Evolutionary conservation across 495 filamentous ascomycete species (phyloP).

Genomic region (Echria macrotheca): DNA sequence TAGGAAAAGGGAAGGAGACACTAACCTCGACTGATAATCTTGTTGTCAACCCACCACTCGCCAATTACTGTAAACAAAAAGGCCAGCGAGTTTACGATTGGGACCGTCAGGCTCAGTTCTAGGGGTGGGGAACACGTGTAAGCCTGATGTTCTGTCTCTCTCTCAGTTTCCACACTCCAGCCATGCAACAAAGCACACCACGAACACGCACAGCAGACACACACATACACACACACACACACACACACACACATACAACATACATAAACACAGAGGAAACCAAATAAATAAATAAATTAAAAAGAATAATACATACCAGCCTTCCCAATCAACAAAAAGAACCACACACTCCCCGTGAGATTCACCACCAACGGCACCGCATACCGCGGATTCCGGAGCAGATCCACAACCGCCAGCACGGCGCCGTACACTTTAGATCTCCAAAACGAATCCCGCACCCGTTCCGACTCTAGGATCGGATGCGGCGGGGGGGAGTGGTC

Average conservation of each 20-base stretch:
- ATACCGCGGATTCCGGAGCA: constrained; percentile 76
- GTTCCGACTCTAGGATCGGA: constrained; percentile 37
- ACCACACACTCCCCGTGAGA: constrained; percentile 93
- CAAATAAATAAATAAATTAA: no score
- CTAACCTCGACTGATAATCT: constrained; percentile 73
- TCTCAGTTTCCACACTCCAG: no score
- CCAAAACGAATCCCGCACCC: constrained; percentile 44
- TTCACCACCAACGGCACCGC: constrained; percentile 82
- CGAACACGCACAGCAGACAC: no score
- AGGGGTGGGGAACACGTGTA: no score
- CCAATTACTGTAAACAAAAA: constrained; percentile 93
- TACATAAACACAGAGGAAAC: no score
- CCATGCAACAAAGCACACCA: no score
- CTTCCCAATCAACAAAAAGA: constrained; percentile 89
- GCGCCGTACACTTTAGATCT: constrained; percentile 50
- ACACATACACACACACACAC: no score
- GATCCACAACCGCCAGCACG: constrained; percentile 68
- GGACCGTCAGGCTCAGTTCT: constrained; percentile 92
- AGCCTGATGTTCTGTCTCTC: no score
- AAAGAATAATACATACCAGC: constrained; percentile 58
- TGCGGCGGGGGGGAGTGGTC: constrained; percentile 50
- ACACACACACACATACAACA: no score
- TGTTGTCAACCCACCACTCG: constrained; percentile 91
- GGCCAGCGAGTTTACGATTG: constrained; percentile 87
- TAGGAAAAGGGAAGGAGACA: constrained; percentile 7